These are phyloP conservation scores for Funneliformis mosseae DNA, from an alignment of 192 early-diverging fungal species.

Conservation along the genomic window DNA sequence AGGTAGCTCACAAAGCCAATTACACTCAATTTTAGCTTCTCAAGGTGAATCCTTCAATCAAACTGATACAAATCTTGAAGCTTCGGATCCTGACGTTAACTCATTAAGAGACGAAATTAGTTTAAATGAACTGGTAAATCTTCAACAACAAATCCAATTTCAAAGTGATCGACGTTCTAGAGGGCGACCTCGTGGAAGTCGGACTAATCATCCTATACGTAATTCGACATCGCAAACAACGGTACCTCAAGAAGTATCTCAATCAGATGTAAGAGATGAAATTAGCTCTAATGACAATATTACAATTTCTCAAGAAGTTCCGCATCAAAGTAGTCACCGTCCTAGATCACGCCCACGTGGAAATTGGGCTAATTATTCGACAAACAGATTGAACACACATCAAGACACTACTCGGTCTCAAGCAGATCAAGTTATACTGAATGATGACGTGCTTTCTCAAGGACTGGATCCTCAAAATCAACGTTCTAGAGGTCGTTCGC, in stretches of 20 bases:
- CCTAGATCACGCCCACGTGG: not conserved
- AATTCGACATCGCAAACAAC: not conserved
- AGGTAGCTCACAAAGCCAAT: not conserved
- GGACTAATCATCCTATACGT: not conserved
- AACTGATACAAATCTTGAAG: not conserved
- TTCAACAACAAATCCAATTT: not conserved
- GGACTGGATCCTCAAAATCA: too few relatives aligned
- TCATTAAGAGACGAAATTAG: not conserved
- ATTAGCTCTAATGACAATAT: not conserved
- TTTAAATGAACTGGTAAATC: not conserved
- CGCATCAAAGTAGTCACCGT: not conserved
- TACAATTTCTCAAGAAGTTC: not conserved
- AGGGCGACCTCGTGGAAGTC: not conserved
- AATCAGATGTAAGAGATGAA: not conserved
- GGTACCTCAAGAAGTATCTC: not conserved
- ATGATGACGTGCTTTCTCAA: not conserved
- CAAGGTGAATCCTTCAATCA: not conserved
- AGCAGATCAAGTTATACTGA: not conserved
- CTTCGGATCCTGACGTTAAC: not conserved
- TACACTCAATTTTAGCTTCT: not conserved
- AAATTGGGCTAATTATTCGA: not conserved
- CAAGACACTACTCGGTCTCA: not conserved
- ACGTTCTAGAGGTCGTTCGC: too few relatives aligned
- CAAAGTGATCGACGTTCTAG: not conserved
- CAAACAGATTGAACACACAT: too few relatives aligned